phyloP scores from a whole-genome alignment of 164 flowering plant genomes.

The Echeveria elegans region DNA sequence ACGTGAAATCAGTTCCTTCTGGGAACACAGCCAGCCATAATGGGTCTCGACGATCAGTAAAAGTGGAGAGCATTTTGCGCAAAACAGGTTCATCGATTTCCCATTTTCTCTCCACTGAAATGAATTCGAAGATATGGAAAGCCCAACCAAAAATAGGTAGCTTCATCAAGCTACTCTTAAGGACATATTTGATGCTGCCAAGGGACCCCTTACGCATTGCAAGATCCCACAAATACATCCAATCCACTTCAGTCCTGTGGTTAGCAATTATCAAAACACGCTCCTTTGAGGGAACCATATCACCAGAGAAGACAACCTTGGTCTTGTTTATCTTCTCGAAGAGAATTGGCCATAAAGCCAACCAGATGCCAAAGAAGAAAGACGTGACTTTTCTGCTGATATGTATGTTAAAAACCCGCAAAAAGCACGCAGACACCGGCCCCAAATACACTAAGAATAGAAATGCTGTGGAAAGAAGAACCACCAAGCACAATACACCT shows the following conservation, averaged over 20 bases:
- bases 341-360: constrained; percentile 86
- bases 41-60: constrained; percentile 57
- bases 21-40: constrained; percentile 95
- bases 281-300: constrained; percentile 52
- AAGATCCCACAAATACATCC: constrained; percentile 99
- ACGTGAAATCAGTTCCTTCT: constrained; percentile 98
- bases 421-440: constrained; percentile 17
- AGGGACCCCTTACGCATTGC: constrained; percentile 69
- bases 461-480: no score
- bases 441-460: no score
- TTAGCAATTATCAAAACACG: constrained; percentile 79
- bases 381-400: constrained; percentile 56
- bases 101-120: constrained; percentile 88
- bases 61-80: constrained; percentile 63
- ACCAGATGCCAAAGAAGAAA: constrained; percentile 71
- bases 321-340: constrained; percentile 91
- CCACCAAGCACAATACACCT: no score
- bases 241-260: constrained; percentile 96
- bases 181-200: constrained; percentile 78
- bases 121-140: constrained; percentile 81
- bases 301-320: constrained; percentile 79
- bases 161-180: constrained; percentile 91
- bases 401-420: constrained; percentile 61
- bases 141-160: constrained; percentile 90
- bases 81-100: constrained; percentile 63